These are phyloP conservation scores for Drechslerella stenobrocha DNA, from an alignment of 2,329 filamentous ascomycete genomes.

Conservation along the genomic window DNA sequence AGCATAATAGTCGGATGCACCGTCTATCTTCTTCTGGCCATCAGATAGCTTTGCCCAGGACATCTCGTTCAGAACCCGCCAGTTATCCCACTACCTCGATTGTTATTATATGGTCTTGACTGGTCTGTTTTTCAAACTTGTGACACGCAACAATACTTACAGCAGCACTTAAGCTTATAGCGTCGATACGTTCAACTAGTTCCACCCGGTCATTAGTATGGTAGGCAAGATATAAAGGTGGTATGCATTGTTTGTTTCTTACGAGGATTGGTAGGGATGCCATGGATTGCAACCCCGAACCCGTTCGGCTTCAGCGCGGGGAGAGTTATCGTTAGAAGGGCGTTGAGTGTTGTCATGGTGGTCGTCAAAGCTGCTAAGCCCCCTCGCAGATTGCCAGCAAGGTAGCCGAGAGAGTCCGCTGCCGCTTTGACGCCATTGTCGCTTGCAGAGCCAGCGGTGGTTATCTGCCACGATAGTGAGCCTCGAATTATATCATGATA, in stretches of 20 bases:
- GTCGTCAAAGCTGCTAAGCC: conserved; percentile 19
- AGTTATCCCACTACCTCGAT: conserved; percentile 38
- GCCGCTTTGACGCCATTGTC: conserved; percentile 28
- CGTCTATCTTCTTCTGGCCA: conserved; percentile 29
- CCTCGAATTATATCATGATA: background rate
- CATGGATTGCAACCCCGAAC: conserved; percentile 21
- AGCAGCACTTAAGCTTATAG: conserved; percentile 27
- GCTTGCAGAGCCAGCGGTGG: conserved; percentile 1
- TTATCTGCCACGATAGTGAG: conserved; percentile 12
- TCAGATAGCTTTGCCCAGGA: conserved; percentile 29
- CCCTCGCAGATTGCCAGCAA: conserved; percentile 24
- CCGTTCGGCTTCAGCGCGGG: conserved; percentile 31
- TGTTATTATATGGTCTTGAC: background rate
- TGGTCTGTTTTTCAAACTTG: too few relatives aligned
- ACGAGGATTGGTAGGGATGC: conserved; percentile 21
- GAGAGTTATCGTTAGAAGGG: conserved; percentile 16
- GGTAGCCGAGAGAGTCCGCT: conserved; percentile 28
- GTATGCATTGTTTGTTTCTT: background rate
- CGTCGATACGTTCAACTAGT: conserved; percentile 31
- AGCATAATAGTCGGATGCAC: conserved; percentile 38
- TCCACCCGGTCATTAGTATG: background rate
- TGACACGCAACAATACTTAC: conserved; percentile 1
- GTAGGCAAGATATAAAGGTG: background rate
- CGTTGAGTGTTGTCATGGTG: conserved; percentile 29
- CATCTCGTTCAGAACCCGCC: conserved; percentile 35